Conservation (phyloP, 768 basidiomycete species). For the Goffeauzyma gilvescens region DNA sequence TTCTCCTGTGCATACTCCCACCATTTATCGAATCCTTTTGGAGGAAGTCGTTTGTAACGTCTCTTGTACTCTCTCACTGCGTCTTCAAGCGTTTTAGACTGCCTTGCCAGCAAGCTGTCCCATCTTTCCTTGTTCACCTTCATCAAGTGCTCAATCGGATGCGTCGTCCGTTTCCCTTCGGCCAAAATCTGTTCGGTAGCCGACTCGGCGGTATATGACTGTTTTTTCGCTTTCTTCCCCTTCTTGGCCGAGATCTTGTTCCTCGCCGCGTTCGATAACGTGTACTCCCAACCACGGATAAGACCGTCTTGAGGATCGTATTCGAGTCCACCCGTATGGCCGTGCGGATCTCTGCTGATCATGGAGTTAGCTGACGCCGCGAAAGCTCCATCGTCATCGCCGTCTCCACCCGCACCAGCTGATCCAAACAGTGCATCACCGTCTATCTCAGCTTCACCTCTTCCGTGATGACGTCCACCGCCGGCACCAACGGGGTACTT, state of each 20-base stretch:
- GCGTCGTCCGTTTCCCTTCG: slow-evolving; percentile 15
- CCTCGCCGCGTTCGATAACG: too few species aligned
- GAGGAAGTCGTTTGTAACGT: slow-evolving; percentile 60
- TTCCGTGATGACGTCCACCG: neutral
- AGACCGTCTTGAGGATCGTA: slow-evolving; percentile 14
- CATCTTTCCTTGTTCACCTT: slow-evolving; percentile 18
- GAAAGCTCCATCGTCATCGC: slow-evolving; percentile 1
- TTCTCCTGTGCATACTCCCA: slow-evolving; percentile 57
- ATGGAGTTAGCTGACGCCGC: neutral
- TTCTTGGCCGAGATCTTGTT: slow-evolving; percentile 1
- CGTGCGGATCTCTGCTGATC: neutral
- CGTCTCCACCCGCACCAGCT: neutral
- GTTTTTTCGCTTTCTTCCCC: slow-evolving; percentile 4
- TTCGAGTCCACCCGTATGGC: slow-evolving; percentile 5
- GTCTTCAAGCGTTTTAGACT: slow-evolving; percentile 57
- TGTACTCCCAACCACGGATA: slow-evolving; percentile 24
- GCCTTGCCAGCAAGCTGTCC: slow-evolving; percentile 32
- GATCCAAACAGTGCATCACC: too few species aligned
- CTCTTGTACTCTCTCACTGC: slow-evolving; percentile 66
- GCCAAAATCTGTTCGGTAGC: slow-evolving; percentile 12
- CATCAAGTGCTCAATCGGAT: slow-evolving; percentile 27
- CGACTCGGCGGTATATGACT: slow-evolving; percentile 8
- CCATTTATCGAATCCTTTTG: slow-evolving; percentile 80
- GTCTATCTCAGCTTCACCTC: neutral
- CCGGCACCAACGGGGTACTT: slow-evolving; percentile 5